These are phyloP conservation scores for Metarhizium sp. DNA, from an alignment of 2,329 filamentous ascomycete genomes.

Conservation along the genomic window DNA sequence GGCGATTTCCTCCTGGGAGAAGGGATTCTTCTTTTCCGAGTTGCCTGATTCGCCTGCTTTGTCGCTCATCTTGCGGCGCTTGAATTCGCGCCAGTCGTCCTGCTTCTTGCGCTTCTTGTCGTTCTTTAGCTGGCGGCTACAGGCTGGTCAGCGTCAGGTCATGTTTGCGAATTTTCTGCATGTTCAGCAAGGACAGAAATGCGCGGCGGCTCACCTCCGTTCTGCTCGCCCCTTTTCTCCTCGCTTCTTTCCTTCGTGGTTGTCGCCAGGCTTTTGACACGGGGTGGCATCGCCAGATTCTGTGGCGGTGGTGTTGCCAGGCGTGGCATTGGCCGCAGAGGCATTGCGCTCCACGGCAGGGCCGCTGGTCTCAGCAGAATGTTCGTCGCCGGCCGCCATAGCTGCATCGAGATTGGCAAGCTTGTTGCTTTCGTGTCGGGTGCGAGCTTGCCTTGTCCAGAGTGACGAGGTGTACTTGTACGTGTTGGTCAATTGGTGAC, in stretches of 20 bases:
- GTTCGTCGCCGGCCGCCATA: slow-evolving; percentile 23
- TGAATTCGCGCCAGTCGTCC: slow-evolving; percentile 30
- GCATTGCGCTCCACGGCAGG: slow-evolving; percentile 8
- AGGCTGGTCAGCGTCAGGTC: slow-evolving; percentile 21
- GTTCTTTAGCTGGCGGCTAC: slow-evolving; percentile 22
- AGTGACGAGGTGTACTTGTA: slow-evolving; percentile 4
- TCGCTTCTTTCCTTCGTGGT: slow-evolving; percentile 8
- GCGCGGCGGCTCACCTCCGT: slow-evolving; percentile 7
- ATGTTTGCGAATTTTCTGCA: slow-evolving; percentile 13
- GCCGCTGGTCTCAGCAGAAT: slow-evolving; percentile 17
- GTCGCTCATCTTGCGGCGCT: slow-evolving; percentile 31
- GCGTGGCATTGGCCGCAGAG: slow-evolving; percentile 2
- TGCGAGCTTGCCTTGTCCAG: neutral
- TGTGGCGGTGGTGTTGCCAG: neutral
- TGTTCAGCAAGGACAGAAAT: neutral
- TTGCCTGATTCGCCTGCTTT: slow-evolving; percentile 21
- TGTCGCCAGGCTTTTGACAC: slow-evolving; percentile 6
- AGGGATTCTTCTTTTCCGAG: slow-evolving; percentile 33
- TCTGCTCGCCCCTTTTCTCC: slow-evolving; percentile 19
- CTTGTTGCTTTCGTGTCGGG: neutral
- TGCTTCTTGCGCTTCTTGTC: slow-evolving; percentile 29
- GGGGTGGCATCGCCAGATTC: neutral
- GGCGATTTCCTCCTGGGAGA: slow-evolving; percentile 72
- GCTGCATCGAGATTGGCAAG: slow-evolving; percentile 16
- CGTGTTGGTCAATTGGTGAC: slow-evolving; percentile 3